Base-by-base conservation (phyloP, 2,329 filamentous ascomycete species). In the Fusarium annulatum region DNA sequence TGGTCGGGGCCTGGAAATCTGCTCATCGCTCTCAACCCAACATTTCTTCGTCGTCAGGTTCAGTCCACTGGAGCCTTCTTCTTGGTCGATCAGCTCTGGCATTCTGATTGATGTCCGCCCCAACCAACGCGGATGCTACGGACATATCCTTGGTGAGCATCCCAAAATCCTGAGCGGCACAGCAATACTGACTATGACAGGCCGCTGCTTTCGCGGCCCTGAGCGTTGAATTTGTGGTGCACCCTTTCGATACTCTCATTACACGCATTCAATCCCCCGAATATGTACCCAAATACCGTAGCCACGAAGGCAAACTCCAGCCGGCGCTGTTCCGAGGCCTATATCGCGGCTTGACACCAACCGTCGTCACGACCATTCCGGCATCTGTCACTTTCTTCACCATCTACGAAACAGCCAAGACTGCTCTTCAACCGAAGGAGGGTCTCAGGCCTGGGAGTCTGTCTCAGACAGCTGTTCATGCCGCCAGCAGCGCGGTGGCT, bases 231-330 rank as follows among this genome's bases (percentile, higher is more conserved):
- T 71, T 73, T 33, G 67, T 73, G 3, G 71, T 73, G 7, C 70
- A 73, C 12, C 71, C 71, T 4, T 71, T 73, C 3, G 71, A 73
- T 36, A 73, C 71, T 1, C 63, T 73, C 15, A 73, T 73, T 2
- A 73, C 71, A 10, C 53, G 71, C 4, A 60, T 73, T 0, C 71
- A 73, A 15, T 73, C 70, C 4, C 71, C 71, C 0, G 45, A 66
- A 11, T 73, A 73, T 48, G 34, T 70, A 21, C 67, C 58, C 1
- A 55, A 49, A 23, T 73, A 73, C 28, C 28, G 48, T 9, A 56
- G 46, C 2, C 34, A 67, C 15, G 19, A 65, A 8, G 71, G 71
- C 21, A 70, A 70, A 39, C 43, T 73, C 2, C 49, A 63, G 1
- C 45, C 58, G 5, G 9, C n/a, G 5, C 23, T 73, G 2, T 73